Evolutionary conservation across 306 rosid genomes (phyloP).

Genomic region (Pyrus pyrifolia): DNA sequence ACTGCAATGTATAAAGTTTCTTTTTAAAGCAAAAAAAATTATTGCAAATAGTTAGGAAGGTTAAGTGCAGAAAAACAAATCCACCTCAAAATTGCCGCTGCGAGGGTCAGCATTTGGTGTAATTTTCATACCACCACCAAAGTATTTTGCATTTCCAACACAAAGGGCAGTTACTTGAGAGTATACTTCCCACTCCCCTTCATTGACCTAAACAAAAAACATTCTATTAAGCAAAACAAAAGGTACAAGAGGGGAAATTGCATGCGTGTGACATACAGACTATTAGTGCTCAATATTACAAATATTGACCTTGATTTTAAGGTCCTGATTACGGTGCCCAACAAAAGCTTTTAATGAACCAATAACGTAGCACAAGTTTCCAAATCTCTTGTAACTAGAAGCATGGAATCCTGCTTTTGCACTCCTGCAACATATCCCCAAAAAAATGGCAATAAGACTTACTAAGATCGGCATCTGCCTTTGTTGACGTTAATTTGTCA

Average conservation of each 20-base stretch:
- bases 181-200: constrained; percentile 70
- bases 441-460: constrained; percentile 6
- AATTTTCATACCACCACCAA: constrained; percentile 98
- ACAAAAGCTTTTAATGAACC: constrained; percentile 90
- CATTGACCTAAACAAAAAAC: constrained; percentile 52
- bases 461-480: constrained; percentile 1
- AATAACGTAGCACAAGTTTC: constrained; percentile 79
- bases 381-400: constrained; percentile 77
- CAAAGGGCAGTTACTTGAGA: constrained; percentile 82
- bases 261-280: background rate
- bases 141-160: constrained; percentile 84
- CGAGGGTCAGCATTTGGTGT: constrained; percentile 73
- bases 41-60: background rate
- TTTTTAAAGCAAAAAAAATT: background rate
- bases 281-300: background rate
- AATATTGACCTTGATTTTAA: constrained; percentile 68
- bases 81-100: constrained; percentile 70
- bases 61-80: constrained; percentile 3
- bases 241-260: background rate
- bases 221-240: background rate
- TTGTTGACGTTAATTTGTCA: constrained; percentile 7
- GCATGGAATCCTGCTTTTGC: constrained; percentile 93
- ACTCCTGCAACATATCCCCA: constrained; percentile 51
- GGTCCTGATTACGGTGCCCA: constrained; percentile 72
- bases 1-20: background rate